Percentiles rank a stretch among this genome's conserved stretches.
phyloP scores from a whole-genome alignment of 306 rosid species.

The Citrullus mucosospermus region DNA sequence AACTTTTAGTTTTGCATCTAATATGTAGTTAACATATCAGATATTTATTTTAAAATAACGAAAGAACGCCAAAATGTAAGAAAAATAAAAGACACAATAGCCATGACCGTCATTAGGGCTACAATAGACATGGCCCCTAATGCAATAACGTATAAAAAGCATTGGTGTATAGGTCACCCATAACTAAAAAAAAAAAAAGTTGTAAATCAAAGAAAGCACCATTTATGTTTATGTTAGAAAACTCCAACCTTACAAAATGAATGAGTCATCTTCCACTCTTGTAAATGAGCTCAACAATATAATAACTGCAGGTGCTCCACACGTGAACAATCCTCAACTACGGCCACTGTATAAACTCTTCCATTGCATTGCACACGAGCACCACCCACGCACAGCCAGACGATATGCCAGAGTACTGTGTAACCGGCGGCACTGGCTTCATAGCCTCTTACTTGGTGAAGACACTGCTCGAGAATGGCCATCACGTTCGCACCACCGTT shows the following conservation, averaged over 20 bases:
- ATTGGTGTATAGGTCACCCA: too few relatives aligned
- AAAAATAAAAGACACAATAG: too few relatives aligned
- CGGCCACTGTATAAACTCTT: neutral
- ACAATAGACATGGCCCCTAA: too few relatives aligned
- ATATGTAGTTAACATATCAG: too few relatives aligned
- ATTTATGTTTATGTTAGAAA: neutral
- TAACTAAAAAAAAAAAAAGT: too few relatives aligned
- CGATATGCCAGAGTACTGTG: conserved; percentile 62
- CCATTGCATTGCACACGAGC: neutral
- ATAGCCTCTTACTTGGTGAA: conserved; percentile 58
- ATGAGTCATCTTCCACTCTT: conserved; percentile 1
- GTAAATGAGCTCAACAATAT: neutral
- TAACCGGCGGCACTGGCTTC: conserved; percentile 82
- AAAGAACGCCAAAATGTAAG: too few relatives aligned
- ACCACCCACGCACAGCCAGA: neutral
- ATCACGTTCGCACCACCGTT: conserved; percentile 52
- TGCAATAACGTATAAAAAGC: too few relatives aligned
- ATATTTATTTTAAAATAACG: too few relatives aligned
- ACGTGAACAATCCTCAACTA: neutral
- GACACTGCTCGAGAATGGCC: conserved; percentile 53
- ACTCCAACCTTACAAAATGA: neutral
- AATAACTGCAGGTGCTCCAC: neutral
- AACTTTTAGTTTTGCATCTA: too few relatives aligned
- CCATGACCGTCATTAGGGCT: too few relatives aligned
- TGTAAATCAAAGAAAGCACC: neutral